Base-by-base conservation (phyloP, 352 stramenopile genomes). In the Phytophthora melonis region DNA sequence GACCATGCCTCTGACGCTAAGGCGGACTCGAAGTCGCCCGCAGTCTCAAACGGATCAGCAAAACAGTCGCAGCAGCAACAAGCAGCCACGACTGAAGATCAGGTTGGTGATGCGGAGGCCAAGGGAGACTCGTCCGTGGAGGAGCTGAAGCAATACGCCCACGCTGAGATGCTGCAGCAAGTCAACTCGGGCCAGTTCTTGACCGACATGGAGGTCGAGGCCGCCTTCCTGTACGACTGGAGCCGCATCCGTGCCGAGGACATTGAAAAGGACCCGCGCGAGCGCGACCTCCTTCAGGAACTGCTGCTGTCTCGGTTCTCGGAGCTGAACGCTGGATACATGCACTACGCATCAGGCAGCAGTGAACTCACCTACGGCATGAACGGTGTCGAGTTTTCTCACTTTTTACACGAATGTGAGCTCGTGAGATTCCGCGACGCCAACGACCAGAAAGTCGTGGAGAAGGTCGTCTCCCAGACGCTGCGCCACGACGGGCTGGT, bases 161-260 rank as follows among this genome's bases (percentile, higher is more conserved):
- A 75, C 9, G 83, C 80, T 27, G 87, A 94, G 71, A 75, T 91
- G 78, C 64, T 91, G 54, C 85, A 91, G 60, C 86, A 96, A 66
- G 84, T 93, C 16, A 91, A 89, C 23, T 93, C 87, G 27, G 85
- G 86, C 0, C 86, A 93, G 53, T 93, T 94, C 63, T 84, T 92
- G 70, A 92, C 87, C 9, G 84, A 94, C 43, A 86, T 93, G 75
- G 89, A 94, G 58, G 58, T 93, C 30, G 89, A 94, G 60, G 88
- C 87, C 30, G 89, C 88, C 21, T 96, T 96, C 64, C 70, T 93
- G 43, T 93, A 92, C 70, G 89, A 96, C 64, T 92, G 87, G 87
- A 75, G 82, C 25, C 81, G 79, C 27, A 64, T 94, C 8, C 74
- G 68, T 19, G 61, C 83, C 8, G 87, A 94, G 34, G 87, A 93